Base-by-base conservation (phyloP, 1,284 basidiomycete genomes). In the Leccinum griseonigrum region DNA sequence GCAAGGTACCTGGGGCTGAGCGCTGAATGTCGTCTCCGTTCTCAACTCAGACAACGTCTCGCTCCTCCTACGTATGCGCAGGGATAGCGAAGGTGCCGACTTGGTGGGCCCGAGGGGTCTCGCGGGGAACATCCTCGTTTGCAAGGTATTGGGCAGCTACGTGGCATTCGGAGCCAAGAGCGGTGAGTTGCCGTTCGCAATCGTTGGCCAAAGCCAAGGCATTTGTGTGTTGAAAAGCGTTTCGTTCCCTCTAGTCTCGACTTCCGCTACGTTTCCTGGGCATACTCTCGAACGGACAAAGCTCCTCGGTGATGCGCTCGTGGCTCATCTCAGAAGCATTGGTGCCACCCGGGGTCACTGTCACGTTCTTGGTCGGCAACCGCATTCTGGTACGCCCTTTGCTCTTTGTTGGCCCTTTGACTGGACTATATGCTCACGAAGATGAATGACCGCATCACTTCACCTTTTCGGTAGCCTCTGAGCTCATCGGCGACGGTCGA, bases 21-120 rank as follows among this genome's bases (percentile, higher is more conserved):
- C 22, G 22, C 22, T 26, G 22, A 26, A 78, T 26, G 77, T 88
- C 18, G 78, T 79, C 36, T 82, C 84, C 60, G 77, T 90, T 29
- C 77, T 89, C 56, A 86, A 90, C 2, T 84, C 85, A 7, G 88
- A 91, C 69, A 88, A 91, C 68, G 85, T 89, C 4, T 81, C 80
- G 67, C 82, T 72, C 76, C 85, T 71, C 67, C 77, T 56, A 54
- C 63, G 62, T 28, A 46, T 61, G 7, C 59, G 28, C 40, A 59
- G 55, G 34, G 50, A 29, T 16, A 53, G 57, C 4, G 68, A 66
- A 34, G 73, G 74, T 10, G 36, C 14, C 29, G 70, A 65, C 43
- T 64, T 83, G 14, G 83, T 84, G 3, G 85, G 84, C 3, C 76
- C 83, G 9, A 71, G 86, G 62, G 86, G 86, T 26, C 76, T 89